phyloP scores from a whole-genome alignment of 306 rosid genomes.

The Rosa persica region DNA sequence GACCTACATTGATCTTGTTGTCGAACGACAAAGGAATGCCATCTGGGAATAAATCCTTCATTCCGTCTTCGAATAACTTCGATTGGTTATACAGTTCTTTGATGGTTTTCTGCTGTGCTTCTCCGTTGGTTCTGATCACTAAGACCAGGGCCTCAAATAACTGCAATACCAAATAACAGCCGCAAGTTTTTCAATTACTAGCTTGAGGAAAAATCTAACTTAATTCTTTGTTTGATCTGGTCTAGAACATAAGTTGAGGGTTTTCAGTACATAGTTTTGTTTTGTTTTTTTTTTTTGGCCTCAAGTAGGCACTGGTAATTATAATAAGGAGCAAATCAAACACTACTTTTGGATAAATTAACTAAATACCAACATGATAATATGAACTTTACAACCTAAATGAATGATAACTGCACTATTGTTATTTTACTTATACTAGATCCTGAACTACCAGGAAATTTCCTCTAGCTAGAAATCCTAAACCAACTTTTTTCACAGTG shows the following conservation, averaged over 20 bases:
- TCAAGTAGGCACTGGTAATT: not conserved
- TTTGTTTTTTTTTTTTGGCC: not conserved
- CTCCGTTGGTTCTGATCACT: slow-evolving; percentile 7
- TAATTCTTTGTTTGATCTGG: not conserved
- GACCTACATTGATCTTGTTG: not conserved
- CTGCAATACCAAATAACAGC: not conserved
- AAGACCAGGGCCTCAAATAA: not conserved
- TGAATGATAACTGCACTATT: not conserved
- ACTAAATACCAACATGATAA: not conserved
- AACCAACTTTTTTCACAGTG: not conserved
- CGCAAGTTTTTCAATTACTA: not conserved
- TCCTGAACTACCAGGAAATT: not conserved
- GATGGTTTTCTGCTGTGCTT: slow-evolving; percentile 13
- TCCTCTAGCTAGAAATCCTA: not conserved
- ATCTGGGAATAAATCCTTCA: slow-evolving; percentile 11
- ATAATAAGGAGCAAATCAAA: not conserved
- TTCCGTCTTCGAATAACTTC: slow-evolving; percentile 2
- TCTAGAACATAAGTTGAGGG: not conserved
- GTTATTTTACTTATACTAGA: not conserved
- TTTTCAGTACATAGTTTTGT: not conserved
- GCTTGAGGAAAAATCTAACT: not conserved
- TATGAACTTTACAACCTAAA: not conserved
- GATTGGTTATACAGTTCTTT: slow-evolving; percentile 8
- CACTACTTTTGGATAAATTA: not conserved
- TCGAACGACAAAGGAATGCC: not conserved